Evolutionary conservation across 345 rosid genomes (phyloP).

Genomic region (Euphorbia peplus): DNA sequence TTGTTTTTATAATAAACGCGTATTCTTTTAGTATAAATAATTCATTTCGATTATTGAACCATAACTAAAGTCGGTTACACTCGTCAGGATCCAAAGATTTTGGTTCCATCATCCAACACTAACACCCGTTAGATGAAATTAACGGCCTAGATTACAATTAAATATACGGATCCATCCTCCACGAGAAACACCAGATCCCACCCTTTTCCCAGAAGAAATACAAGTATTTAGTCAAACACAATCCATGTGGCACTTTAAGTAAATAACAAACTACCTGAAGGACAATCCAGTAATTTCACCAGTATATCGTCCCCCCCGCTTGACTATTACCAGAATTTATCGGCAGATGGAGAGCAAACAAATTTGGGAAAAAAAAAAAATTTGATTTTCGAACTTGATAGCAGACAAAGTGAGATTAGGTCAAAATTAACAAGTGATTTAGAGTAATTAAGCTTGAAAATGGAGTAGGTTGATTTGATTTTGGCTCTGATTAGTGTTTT

Average conservation of each 20-base stretch:
- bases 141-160: not conserved
- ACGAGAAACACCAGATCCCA: constrained; percentile 4
- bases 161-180: not conserved
- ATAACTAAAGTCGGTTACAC: not conserved
- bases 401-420: not conserved
- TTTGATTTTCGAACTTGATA: not conserved
- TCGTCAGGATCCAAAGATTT: not conserved
- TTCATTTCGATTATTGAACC: too few relatives aligned
- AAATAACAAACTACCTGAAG: not conserved
- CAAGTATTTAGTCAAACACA: not conserved
- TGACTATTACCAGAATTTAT: not conserved
- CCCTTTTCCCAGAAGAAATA: not conserved
- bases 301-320: not conserved
- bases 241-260: not conserved
- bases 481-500: not conserved
- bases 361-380: too few relatives aligned
- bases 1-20: too few relatives aligned
- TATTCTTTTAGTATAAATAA: too few relatives aligned
- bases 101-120: not conserved
- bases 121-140: not conserved
- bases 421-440: too few relatives aligned
- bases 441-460: too few relatives aligned
- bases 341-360: not conserved
- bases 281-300: not conserved
- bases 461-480: constrained; percentile 5